Evolutionary conservation across 192 early-diverging fungal species (phyloP).

Genomic region (Coemansia sp.): DNA sequence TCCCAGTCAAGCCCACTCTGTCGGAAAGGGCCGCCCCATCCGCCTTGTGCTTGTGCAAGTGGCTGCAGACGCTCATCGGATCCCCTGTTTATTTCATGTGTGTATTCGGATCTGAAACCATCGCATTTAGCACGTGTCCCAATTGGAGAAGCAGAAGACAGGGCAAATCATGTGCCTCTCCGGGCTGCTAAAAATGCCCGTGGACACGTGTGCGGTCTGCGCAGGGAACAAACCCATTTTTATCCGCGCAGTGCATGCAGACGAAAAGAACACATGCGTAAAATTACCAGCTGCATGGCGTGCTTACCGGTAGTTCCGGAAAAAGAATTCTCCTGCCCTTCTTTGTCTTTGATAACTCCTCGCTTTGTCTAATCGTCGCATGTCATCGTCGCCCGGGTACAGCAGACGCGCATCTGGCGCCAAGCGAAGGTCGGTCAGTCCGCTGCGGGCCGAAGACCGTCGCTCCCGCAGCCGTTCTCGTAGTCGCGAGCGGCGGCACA

Average conservation of each 20-base stretch:
- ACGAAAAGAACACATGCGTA: not conserved
- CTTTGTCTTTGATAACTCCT: not conserved
- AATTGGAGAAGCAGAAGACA: not conserved
- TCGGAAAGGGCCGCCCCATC: too few species aligned
- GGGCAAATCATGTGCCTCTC: not conserved
- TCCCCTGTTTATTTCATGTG: too few species aligned
- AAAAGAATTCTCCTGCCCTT: not conserved
- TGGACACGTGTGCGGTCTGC: conserved; percentile 4
- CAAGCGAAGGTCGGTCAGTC: conserved; percentile 28
- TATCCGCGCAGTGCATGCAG: conserved; percentile 8
- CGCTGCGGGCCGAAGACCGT: conserved; percentile 11
- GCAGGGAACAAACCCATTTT: conserved; percentile 6
- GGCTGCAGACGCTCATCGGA: too few species aligned
- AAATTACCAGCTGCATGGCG: not conserved
- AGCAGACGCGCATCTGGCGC: conserved; percentile 7
- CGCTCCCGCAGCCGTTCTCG: conserved; percentile 1
- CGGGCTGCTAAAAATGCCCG: not conserved
- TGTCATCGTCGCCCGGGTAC: conserved; percentile 17
- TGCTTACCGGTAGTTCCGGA: not conserved
- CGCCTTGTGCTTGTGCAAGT: too few species aligned
- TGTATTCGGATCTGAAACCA: not conserved
- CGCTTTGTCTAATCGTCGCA: not conserved
- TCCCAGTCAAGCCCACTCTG: conserved; percentile 4
- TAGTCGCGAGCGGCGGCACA: conserved; percentile 10
- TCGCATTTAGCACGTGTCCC: not conserved